Conservation (phyloP, 2,329 filamentous ascomycete species). For the Dendrostoma leiphaemia region DNA sequence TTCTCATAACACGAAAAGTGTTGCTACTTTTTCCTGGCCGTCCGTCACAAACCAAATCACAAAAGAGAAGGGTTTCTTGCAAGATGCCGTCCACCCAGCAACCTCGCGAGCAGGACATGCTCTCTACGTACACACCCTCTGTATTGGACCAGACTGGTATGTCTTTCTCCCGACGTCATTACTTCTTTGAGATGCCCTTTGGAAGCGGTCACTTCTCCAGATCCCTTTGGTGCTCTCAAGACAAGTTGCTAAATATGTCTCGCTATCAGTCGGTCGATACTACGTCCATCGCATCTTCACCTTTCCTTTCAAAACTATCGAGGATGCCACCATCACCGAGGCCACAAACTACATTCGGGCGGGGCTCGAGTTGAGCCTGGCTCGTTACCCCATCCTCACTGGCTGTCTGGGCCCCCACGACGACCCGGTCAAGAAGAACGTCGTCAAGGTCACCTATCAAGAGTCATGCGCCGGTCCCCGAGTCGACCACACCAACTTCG, state of each 20-base stretch:
- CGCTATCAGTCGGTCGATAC: not conserved
- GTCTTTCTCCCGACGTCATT: no score
- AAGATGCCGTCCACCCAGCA: not conserved
- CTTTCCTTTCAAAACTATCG: not conserved
- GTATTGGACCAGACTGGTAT: not conserved
- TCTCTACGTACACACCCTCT: not conserved
- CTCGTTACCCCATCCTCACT: not conserved
- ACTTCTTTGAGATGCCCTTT: not conserved
- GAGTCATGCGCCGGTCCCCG: not conserved
- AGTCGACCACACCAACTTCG: not conserved
- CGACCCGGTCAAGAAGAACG: not conserved
- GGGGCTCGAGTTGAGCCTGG: not conserved
- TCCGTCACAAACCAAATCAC: no score
- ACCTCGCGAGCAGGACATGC: not conserved
- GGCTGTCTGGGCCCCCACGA: not conserved
- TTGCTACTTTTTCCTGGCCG: no score
- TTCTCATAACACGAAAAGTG: no score
- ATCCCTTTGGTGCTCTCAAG: no score
- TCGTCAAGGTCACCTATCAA: not conserved
- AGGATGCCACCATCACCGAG: not conserved
- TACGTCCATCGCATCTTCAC: not conserved
- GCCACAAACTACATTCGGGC: not conserved
- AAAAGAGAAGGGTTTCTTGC: not conserved
- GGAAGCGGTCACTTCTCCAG: not conserved
- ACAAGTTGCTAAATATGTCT: not conserved